A percentile compares a stretch with the other conserved stretches of the same genome.
Conservation (phyloP, 2,329 filamentous ascomycete species). For the Epicoccum nigrum region DNA sequence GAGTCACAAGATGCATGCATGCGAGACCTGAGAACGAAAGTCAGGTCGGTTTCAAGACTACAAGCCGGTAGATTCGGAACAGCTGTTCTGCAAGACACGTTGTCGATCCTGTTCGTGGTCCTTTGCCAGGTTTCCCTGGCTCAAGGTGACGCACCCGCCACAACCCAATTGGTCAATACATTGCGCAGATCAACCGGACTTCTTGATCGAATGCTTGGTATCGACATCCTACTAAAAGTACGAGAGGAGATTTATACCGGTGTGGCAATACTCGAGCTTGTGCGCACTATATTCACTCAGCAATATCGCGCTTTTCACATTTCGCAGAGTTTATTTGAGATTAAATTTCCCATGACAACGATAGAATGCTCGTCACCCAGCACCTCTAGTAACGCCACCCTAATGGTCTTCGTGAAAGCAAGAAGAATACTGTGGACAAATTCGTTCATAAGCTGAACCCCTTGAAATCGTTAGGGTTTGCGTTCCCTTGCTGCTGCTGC, state of each 20-base stretch:
- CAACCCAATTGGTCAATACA: slow-evolving; percentile 9
- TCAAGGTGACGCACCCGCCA: slow-evolving; percentile 5
- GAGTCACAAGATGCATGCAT: slow-evolving; percentile 1
- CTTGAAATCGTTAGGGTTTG: slow-evolving; percentile 10
- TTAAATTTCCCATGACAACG: slow-evolving; percentile 11
- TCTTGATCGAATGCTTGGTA: not conserved
- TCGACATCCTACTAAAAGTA: not conserved
- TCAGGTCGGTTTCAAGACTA: not conserved
- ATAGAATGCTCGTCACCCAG: slow-evolving; percentile 14
- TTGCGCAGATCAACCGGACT: not conserved
- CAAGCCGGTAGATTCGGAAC: not conserved
- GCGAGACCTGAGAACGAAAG: slow-evolving; percentile 2
- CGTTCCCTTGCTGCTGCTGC: not conserved
- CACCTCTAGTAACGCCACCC: slow-evolving; percentile 43
- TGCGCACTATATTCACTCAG: no score
- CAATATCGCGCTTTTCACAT: not conserved
- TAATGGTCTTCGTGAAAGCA: slow-evolving; percentile 25
- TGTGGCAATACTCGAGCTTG: no score
- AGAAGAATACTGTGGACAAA: slow-evolving; percentile 4
- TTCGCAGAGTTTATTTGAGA: not conserved
- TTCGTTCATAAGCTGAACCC: slow-evolving; percentile 6
- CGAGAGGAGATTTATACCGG: not conserved
- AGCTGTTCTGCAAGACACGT: not conserved
- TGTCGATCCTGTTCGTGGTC: slow-evolving; percentile 7
- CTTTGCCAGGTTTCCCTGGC: not conserved